A percentile compares a stretch with the other conserved stretches of the same genome.
phyloP scores from a whole-genome alignment of 768 basidiomycete species.

The Phallus indusiatus region DNA sequence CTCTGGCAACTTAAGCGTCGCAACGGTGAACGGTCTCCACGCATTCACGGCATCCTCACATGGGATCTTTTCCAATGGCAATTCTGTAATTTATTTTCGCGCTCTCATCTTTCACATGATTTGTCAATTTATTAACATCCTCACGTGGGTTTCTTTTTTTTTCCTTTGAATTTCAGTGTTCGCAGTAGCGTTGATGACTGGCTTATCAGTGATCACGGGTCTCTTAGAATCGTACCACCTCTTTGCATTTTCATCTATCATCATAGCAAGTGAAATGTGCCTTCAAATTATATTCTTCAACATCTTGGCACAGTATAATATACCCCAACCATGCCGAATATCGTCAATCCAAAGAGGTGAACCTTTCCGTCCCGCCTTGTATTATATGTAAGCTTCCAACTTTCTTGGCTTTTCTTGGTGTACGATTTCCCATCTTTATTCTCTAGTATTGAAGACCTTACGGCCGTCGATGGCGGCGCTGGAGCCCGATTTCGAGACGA shows the following conservation, averaged over 20 bases:
- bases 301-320: background rate
- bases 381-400: background rate
- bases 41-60: background rate
- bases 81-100: background rate
- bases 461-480: background rate
- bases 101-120: background rate
- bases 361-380: background rate
- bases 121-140: background rate
- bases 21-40: background rate
- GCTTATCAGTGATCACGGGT: background rate
- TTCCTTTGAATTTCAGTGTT: background rate
- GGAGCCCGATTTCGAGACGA: background rate
- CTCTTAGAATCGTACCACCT: background rate
- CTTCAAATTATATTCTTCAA: background rate
- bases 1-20: background rate
- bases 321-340: background rate
- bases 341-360: background rate
- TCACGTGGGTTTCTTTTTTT: background rate
- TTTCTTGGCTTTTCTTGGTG: background rate
- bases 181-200: background rate
- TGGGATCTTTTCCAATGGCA: conserved; percentile 1
- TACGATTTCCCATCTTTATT: background rate
- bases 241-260: background rate
- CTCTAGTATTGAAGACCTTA: background rate
- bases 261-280: background rate